These are phyloP conservation scores for Henckelia pumila DNA, from an alignment of 257 asterid species.

Conservation along the genomic window DNA sequence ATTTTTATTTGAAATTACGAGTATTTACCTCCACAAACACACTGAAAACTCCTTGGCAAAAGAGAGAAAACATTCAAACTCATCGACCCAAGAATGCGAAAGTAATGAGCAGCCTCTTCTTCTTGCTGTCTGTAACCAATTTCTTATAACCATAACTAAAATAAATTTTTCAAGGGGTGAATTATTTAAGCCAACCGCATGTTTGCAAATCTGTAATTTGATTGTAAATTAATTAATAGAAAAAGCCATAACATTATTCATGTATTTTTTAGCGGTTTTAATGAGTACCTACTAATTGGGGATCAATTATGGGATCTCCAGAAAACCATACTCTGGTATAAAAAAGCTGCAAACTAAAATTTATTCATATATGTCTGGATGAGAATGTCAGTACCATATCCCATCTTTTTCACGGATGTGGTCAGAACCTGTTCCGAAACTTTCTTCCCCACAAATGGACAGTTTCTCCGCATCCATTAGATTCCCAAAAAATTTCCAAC, in stretches of 20 bases:
- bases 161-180: not conserved
- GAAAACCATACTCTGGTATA: not conserved
- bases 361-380: slow-evolving; percentile 3
- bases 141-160: too few species aligned
- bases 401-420: slow-evolving; percentile 99
- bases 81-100: not conserved
- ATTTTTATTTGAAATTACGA: too few species aligned
- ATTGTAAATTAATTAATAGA: not conserved
- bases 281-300: not conserved
- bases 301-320: not conserved
- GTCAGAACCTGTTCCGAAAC: slow-evolving; percentile 98
- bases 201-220: not conserved
- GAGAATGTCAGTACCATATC: slow-evolving; percentile 60
- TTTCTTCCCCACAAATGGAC: slow-evolving; percentile 98
- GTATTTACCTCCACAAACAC: not conserved
- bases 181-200: not conserved
- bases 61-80: not conserved
- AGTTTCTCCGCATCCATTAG: slow-evolving; percentile 92
- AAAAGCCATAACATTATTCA: not conserved
- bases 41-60: not conserved
- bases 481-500: slow-evolving; percentile 98
- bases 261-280: too few species aligned
- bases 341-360: too few species aligned
- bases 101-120: not conserved
- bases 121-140: not conserved